Base-by-base conservation (phyloP, 2,329 filamentous ascomycete genomes). In the Epichloe sp. region DNA sequence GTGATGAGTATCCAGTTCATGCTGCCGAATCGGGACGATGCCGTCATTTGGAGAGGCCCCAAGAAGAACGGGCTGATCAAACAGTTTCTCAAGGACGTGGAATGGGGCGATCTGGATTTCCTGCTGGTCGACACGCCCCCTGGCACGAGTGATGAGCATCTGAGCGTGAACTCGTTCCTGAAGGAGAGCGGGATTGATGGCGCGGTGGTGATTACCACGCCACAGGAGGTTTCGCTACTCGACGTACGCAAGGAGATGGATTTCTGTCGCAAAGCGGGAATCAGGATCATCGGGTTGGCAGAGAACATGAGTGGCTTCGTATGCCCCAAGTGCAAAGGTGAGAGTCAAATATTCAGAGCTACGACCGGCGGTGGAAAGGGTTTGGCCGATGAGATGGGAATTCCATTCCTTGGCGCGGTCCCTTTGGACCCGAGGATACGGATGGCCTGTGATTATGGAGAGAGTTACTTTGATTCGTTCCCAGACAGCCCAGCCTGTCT, bases 1-100 rank as follows among this genome's bases (percentile, higher is more conserved):
- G 88, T 95, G 48, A 97, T 98, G 91, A 93, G 86, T 62, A 88
- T 98, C 57, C 93, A 98, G 68, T 98, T 98, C 65, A 95, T 98
- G 88, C 75, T 98, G 44, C 93, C 93, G 0, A 88, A 88, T 61
- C 78, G 87, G 45, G 91, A 98, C 66, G 90, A 95, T 63, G 93
- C 93, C 3, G 84, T 98, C 41, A 98, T 98, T 58, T 98, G 93
- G 93, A 80, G 93, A 48, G 93, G 93, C 0, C 86, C 93, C 3
- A 98, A 98, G 78, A 98, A 98, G 78, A 98, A 97, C 62, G 93
- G 93, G 0, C 71, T 98, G 52, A 97, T 98, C 64, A 98, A 98
- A 73, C 87, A 94, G 66, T 98, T 98, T 60, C 71, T 98, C 48
- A 96, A 95, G 72, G 94, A 98, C 62, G 93, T 98, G 6, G 88